phyloP scores from a whole-genome alignment of 2,329 filamentous ascomycete genomes.

The Meredithiella fracta region DNA sequence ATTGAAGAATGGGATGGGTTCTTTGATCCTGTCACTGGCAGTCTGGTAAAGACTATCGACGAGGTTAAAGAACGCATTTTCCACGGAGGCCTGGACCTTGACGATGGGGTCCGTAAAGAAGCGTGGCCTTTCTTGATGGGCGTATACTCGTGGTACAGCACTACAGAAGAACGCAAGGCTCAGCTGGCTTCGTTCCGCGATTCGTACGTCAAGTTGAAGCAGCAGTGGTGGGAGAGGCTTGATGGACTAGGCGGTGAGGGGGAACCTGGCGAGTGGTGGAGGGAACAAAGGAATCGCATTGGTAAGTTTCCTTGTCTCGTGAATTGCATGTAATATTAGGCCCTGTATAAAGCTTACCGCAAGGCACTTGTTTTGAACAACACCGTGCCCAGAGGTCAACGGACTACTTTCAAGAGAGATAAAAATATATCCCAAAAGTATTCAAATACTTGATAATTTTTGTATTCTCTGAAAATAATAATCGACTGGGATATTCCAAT shows the following conservation, averaged over 20 bases:
- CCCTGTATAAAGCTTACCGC: not conserved
- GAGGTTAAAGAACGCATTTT: conserved; percentile 97
- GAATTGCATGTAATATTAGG: not conserved
- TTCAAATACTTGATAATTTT: too few relatives aligned
- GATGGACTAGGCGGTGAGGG: conserved; percentile 64
- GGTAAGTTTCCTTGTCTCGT: conserved; percentile 40
- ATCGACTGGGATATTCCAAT: not conserved
- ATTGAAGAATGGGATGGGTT: conserved; percentile 80
- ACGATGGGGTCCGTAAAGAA: conserved; percentile 88
- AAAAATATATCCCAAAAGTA: not conserved
- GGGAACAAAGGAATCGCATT: conserved; percentile 82
- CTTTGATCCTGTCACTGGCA: conserved; percentile 62
- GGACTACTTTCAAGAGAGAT: not conserved
- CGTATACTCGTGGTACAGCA: conserved; percentile 87
- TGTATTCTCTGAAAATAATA: not conserved
- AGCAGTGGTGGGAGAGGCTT: conserved; percentile 88
- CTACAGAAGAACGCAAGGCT: conserved; percentile 64
- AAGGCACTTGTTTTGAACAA: not conserved
- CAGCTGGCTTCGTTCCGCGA: conserved; percentile 74
- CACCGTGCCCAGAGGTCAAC: not conserved
- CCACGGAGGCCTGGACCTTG: conserved; percentile 74
- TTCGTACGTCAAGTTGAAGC: conserved; percentile 87
- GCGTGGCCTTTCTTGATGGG: conserved; percentile 91
- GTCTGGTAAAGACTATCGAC: conserved; percentile 63
- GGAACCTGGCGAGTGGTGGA: conserved; percentile 88